Evolutionary conservation across 306 rosid genomes (phyloP), one percentile per base, ranked within the genome.

Genomic region (Corylus americana): DNA sequence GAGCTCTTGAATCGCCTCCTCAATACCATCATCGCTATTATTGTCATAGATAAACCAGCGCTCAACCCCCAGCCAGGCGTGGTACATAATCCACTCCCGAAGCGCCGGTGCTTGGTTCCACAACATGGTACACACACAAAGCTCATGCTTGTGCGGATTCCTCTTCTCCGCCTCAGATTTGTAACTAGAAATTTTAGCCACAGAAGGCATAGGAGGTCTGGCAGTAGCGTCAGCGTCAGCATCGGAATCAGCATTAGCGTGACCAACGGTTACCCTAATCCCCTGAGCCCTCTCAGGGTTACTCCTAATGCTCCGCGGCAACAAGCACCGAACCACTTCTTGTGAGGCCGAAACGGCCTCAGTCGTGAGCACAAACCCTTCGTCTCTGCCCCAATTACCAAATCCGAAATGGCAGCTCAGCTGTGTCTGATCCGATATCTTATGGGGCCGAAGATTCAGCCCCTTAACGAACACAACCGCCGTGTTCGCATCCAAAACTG

Each of bases 1-100:
- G 29, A 95, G 97, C 37, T 91, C 94, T 50, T 31, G 58, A 59
- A 93, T 78, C 59, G 87, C 91, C 11, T 83, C 82, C 1, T 90
- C 91, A 67, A 93, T 82, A 54, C 74, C 94, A 76, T 96, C 99
- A 76, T 96, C 96, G 51, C 98, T 96, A 50, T 96, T 93, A 78
- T 96, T 96, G 75, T 96, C 99, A 62, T 96, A 96, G 82, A 96
- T 89, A 80, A 96, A 93, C 98, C 99, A 96, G 10, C 92, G 86
- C 76, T 91, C 97, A 0, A 96, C 96, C 5, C 99, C 99, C 12
- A 93, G 94, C 97, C 97, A 93, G 2, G 96, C 83, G 53, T 96
- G 99, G 87, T 96, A 96, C 91, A 86, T 84, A 63, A 96, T 71
- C 99, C 99, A 96, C 80, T 96, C 99, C 55, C 89, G 84, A 1